Conservation (phyloP, 176 grass and related monocot genomes). For the Carex myosuroides region DNA sequence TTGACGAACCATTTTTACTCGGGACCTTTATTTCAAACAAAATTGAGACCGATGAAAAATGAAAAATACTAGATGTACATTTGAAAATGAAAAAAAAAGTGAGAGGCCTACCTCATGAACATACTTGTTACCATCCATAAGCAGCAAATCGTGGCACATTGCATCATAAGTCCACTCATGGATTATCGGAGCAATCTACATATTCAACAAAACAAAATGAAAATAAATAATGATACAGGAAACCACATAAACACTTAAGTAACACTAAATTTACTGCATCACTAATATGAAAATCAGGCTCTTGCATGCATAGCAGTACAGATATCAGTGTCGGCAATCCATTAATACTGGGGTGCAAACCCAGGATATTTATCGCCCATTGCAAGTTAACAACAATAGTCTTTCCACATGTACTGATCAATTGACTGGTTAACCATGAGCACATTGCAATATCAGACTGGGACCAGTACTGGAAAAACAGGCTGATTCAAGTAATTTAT, state of each 20-base stretch:
- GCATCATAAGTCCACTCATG: slow-evolving; percentile 99
- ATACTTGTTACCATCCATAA: slow-evolving; percentile 95
- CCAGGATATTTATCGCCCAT: not conserved
- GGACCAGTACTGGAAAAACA: not conserved
- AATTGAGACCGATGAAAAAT: not conserved
- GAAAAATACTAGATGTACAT: not conserved
- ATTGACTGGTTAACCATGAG: not conserved
- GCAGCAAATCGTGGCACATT: slow-evolving; percentile 92
- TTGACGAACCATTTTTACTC: slow-evolving; percentile 46
- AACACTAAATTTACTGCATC: not conserved
- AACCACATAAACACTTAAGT: slow-evolving; percentile 9
- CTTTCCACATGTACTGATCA: not conserved
- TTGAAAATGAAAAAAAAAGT: not conserved
- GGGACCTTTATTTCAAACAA: slow-evolving; percentile 44
- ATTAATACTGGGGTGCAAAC: not conserved
- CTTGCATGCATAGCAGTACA: not conserved
- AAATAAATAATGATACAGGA: slow-evolving; percentile 8
- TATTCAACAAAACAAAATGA: not conserved
- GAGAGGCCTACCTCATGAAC: slow-evolving; percentile 57
- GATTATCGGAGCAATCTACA: slow-evolving; percentile 88
- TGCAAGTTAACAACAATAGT: not conserved
- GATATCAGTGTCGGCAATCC: not conserved
- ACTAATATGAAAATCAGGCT: not conserved
- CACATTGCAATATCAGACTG: not conserved
- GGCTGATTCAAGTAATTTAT: not conserved